phyloP scores from a whole-genome alignment of 208 protist genomes.

The Kentomonas sorsogonicus region DNA sequence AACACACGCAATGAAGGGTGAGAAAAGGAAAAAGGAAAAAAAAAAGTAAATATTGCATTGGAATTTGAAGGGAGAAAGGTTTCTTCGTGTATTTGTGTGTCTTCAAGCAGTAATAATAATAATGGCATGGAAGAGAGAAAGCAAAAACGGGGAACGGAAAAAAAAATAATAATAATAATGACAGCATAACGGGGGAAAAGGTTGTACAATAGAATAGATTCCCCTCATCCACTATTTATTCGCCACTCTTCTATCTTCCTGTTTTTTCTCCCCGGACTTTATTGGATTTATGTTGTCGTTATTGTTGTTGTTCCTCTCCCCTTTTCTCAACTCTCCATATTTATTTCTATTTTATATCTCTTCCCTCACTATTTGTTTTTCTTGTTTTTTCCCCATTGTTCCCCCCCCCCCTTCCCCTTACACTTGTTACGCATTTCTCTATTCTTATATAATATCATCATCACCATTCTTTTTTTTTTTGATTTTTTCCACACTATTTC shows the following conservation, averaged over 20 bases:
- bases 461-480: no score
- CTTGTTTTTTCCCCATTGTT: not conserved
- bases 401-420: no score
- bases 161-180: not conserved
- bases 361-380: conserved; percentile 8
- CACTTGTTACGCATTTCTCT: no score
- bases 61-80: not conserved
- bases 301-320: not conserved
- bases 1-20: no score
- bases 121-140: no score
- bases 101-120: no score
- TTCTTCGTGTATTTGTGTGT: conserved; percentile 2
- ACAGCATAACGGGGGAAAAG: not conserved
- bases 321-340: not conserved
- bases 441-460: no score
- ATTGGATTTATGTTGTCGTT: conserved; percentile 13
- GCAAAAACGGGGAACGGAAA: conserved; percentile 1
- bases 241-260: not conserved
- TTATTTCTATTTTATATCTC: conserved; percentile 3
- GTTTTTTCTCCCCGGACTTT: no score
- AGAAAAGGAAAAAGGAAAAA: conserved; percentile 9
- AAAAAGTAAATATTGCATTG: conserved; percentile 6
- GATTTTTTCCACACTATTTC: no score
- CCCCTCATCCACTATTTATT: not conserved
- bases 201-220: conserved; percentile 4